phyloP scores from a whole-genome alignment of 805 yeast genomes.

The Vanderwaltozyma verrucispora region DNA sequence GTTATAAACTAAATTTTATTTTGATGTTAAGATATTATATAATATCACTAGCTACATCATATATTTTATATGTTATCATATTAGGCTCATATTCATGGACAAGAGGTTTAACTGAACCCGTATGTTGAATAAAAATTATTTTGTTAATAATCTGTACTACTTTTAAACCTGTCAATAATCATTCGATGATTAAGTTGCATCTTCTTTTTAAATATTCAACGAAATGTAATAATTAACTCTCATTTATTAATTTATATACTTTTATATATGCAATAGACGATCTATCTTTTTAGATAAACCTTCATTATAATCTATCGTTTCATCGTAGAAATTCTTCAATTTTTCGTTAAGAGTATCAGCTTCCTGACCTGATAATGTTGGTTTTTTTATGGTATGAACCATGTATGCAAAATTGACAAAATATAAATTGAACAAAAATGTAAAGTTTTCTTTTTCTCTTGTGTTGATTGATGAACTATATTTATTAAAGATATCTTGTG shows the following conservation, averaged over 20 bases:
- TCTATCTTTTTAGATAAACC: neutral
- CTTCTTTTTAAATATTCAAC: too few species aligned
- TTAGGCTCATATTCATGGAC: constrained; percentile 71
- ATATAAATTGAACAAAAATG: constrained; percentile 5
- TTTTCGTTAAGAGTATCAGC: neutral
- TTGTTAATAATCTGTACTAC: too few species aligned
- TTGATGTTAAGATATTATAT: constrained; percentile 42
- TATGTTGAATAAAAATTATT: too few species aligned
- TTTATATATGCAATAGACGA: neutral
- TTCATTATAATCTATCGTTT: constrained; percentile 1
- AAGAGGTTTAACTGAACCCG: constrained; percentile 16
- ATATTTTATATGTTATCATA: constrained; percentile 41
- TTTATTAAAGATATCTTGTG: neutral
- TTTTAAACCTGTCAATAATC: too few species aligned
- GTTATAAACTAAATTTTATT: constrained; percentile 31
- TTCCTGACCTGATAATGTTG: neutral
- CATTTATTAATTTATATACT: neutral
- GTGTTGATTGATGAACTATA: neutral
- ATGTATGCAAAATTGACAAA: constrained; percentile 12
- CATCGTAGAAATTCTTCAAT: neutral
- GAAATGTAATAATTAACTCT: neutral
- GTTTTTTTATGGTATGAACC: constrained; percentile 5
- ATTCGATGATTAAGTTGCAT: too few species aligned
- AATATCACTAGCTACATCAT: constrained; percentile 38
- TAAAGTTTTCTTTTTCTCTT: neutral